A percentile compares a stretch with the other conserved stretches of the same genome.
Conservation (phyloP, 179 eudicot species). For the Heliamphora pulchella region DNA sequence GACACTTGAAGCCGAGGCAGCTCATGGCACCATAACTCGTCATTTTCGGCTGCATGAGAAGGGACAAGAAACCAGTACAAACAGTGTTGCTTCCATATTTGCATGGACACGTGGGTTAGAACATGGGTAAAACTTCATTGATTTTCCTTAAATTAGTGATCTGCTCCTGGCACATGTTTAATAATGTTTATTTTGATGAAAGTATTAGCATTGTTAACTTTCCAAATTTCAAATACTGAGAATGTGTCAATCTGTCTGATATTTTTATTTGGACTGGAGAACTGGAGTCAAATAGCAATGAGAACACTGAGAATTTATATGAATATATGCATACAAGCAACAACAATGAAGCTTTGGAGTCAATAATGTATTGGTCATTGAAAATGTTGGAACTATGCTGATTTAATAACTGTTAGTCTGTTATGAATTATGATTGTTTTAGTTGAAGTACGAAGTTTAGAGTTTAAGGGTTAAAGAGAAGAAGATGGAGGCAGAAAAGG, state of each 20-base stretch:
- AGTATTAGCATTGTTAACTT: neutral
- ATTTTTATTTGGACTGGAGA: neutral
- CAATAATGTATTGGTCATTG: neutral
- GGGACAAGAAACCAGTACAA: slow-evolving; percentile 98
- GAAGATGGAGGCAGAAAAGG: no score
- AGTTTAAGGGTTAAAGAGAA: no score
- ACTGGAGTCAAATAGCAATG: neutral
- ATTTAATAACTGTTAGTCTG: no score
- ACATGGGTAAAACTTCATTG: slow-evolving; percentile 52
- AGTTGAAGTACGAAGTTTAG: no score
- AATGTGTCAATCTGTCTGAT: neutral
- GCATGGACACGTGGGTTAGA: slow-evolving; percentile 96
- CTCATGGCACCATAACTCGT: slow-evolving; percentile 96
- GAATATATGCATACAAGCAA: neutral
- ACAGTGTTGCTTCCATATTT: slow-evolving; percentile 95
- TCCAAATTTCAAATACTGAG: neutral
- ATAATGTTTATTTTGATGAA: neutral
- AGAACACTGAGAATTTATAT: neutral
- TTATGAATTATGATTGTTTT: no score
- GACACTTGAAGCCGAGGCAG: slow-evolving; percentile 96
- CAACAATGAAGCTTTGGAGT: neutral
- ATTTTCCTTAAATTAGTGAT: slow-evolving; percentile 5
- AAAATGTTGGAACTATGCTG: no score
- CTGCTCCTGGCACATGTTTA: neutral
- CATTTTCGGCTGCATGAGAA: slow-evolving; percentile 81